Percentiles rank a stretch among this genome's conserved stretches.
phyloP scores from a whole-genome alignment of 106 monocot species.

The Dendrobium officinale region DNA sequence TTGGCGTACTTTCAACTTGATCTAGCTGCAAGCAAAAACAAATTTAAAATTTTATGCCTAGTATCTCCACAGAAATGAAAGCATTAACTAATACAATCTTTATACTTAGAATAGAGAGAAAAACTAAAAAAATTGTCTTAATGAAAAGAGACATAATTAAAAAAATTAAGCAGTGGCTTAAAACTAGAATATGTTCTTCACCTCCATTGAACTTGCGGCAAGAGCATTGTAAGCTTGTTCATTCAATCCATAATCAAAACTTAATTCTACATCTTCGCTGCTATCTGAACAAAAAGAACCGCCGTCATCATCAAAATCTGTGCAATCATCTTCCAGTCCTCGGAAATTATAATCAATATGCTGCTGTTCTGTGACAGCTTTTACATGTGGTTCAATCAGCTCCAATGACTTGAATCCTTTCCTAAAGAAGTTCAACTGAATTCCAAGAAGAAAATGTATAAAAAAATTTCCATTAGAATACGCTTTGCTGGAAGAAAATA shows the following conservation, averaged over 20 bases:
- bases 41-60: not conserved
- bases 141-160: not conserved
- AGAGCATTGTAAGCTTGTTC: constrained; percentile 28
- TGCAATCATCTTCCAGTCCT: constrained; percentile 60
- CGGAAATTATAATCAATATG: constrained; percentile 88
- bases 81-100: not conserved
- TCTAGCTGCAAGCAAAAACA: constrained; percentile 24
- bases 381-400: constrained; percentile 76
- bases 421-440: constrained; percentile 71
- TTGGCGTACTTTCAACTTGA: constrained; percentile 14
- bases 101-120: not conserved
- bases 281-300: constrained; percentile 23
- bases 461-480: not conserved
- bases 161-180: not conserved
- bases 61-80: not conserved
- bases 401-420: constrained; percentile 75
- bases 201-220: constrained; percentile 59
- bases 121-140: not conserved
- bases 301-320: constrained; percentile 28
- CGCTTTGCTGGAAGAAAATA: constrained; percentile 1
- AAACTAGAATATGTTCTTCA: constrained; percentile 8
- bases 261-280: constrained; percentile 54
- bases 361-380: constrained; percentile 56
- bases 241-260: constrained; percentile 63
- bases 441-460: constrained; percentile 13